Evolutionary conservation across 148 eudicot genomes (phyloP).

Genomic region (Rhododendron molle): DNA sequence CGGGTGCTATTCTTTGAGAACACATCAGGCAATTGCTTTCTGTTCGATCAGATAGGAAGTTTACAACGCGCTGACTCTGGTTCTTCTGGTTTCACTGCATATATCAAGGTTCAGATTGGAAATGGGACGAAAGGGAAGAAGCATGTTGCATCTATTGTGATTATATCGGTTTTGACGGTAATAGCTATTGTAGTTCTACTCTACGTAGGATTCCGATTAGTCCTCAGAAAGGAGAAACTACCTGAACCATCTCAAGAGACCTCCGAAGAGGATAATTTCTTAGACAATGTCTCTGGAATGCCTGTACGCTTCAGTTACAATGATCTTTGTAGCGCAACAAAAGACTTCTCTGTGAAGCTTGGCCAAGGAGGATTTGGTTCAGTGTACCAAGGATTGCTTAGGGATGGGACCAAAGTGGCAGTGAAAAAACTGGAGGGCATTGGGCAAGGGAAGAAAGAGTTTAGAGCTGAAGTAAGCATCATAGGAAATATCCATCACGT

Average conservation of each 20-base stretch:
- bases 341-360: slow-evolving; percentile 21
- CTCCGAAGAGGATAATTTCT: slow-evolving; percentile 20
- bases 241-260: slow-evolving; percentile 9
- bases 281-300: slow-evolving; percentile 17
- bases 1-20: not conserved
- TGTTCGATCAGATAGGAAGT: slow-evolving; percentile 20
- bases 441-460: slow-evolving; percentile 30
- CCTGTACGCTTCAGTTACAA: slow-evolving; percentile 25
- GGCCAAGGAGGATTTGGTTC: slow-evolving; percentile 23
- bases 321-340: slow-evolving; percentile 23
- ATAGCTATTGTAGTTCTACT: slow-evolving; percentile 13
- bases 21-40: not conserved
- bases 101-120: not conserved
- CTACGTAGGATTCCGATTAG: slow-evolving; percentile 12
- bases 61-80: slow-evolving; percentile 11
- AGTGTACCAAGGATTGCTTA: slow-evolving; percentile 24
- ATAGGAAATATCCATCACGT: slow-evolving; percentile 33
- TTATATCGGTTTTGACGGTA: slow-evolving; percentile 12
- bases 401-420: slow-evolving; percentile 25
- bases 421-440: slow-evolving; percentile 31
- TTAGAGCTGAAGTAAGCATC: slow-evolving; percentile 32
- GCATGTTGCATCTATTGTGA: not conserved
- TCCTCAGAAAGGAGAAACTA: not conserved
- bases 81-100: slow-evolving; percentile 13
- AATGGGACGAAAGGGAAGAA: not conserved